Evolutionary conservation across 2,329 filamentous ascomycete genomes (phyloP).

Genomic region (Coniochaeta prunicola): DNA sequence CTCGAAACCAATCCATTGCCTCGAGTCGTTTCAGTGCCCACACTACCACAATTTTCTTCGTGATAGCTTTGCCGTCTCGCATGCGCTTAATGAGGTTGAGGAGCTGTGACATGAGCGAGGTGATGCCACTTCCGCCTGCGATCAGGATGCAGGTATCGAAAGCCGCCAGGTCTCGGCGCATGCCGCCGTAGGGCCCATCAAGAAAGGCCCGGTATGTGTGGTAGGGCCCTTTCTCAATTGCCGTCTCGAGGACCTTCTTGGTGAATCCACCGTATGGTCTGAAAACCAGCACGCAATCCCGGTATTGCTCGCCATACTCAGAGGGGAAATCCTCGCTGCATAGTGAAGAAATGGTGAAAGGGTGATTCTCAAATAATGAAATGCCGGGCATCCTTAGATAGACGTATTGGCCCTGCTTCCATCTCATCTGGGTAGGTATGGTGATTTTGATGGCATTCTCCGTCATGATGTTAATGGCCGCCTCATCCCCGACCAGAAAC

Average conservation of each 20-base stretch:
- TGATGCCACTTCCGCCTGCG: constrained; percentile 90
- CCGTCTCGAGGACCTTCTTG: constrained; percentile 71
- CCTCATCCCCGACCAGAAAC: constrained; percentile 86
- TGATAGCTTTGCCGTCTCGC: constrained; percentile 89
- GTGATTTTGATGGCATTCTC: constrained; percentile 96
- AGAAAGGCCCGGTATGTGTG: constrained; percentile 89
- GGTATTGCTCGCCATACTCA: constrained; percentile 78
- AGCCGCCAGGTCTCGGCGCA: constrained; percentile 80
- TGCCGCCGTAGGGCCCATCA: constrained; percentile 91
- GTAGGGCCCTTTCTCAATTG: constrained; percentile 78
- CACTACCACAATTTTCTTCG: constrained; percentile 82
- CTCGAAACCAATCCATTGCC: constrained; percentile 96
- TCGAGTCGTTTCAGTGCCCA: constrained; percentile 89
- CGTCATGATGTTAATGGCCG: constrained; percentile 78
- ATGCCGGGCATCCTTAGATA: constrained; percentile 93
- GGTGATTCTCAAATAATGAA: constrained; percentile 85
- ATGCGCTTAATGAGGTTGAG: constrained; percentile 94
- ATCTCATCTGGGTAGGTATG: constrained; percentile 85
- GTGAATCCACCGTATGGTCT: constrained; percentile 90
- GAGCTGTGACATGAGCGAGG: constrained; percentile 84
- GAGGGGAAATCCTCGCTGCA: constrained; percentile 93
- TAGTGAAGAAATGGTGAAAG: constrained; percentile 88
- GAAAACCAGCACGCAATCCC: constrained; percentile 88
- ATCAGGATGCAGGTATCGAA: constrained; percentile 93
- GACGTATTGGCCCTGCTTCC: constrained; percentile 90